Evolutionary conservation across 164 flowering plant genomes (phyloP), one percentile per base, ranked within the genome.

Genomic region (Nymphaea thermarum): DNA sequence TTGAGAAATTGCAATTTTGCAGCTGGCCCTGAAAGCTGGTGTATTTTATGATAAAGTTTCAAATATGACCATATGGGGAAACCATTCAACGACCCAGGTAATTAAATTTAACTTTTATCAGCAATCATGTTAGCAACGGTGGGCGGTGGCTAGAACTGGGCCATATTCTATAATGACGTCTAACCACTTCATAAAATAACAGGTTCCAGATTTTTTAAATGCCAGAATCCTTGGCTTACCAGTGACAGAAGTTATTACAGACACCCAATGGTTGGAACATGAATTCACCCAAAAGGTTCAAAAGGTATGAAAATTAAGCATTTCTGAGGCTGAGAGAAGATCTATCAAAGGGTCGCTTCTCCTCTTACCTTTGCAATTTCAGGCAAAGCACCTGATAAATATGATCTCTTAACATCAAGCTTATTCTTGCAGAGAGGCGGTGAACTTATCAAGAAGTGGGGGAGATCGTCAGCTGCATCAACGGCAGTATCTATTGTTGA

Each of bases 11-110:
- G 55, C 12, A 6, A 47, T 47, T 2, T 47, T 81, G 79, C 87
- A 94, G 99, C 85, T 94, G 55, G 98, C 99, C 65, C 84, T 88
- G 11, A 91, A 88, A 82, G 99, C 99, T 45, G 99, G 98, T 62
- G 96, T 91, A 5, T 94, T 94, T 77, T 94, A 94, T 76, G 97
- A 94, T 70, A 83, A 88, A 75, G 97, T 91, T 67, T 91, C 99
- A 65, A 94, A 94, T 69, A 68, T 85, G 80, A 88, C 99, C 63
- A 94, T 94, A 16, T 94, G 99, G 99, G 99, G 99, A 71, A 94
- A 94, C 76, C 99, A 94, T 77, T 94, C 99, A 6, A 94, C 99
- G 1, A 91, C 99, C 71, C 99, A 91, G 96, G 99, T 94, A 14
- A 12, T 5, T 47, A 7, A 47, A 47, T 47, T 2, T 3, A 47